A percentile compares a stretch with the other conserved stretches of the same genome.
phyloP scores from a whole-genome alignment of 169 alveolate species.

The Plasmodium falciparum region DNA sequence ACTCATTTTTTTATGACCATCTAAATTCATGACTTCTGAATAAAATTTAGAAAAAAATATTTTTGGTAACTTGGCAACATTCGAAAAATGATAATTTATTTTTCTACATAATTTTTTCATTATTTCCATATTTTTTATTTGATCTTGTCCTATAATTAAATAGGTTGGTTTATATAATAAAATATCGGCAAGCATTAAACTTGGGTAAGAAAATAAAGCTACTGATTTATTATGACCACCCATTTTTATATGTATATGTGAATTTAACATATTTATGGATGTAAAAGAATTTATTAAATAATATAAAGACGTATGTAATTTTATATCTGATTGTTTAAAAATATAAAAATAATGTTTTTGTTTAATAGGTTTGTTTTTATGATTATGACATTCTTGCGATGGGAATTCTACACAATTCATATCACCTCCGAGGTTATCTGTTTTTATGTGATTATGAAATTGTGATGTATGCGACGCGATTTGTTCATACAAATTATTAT shows the following conservation, averaged over 20 bases:
- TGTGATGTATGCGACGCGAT: background rate
- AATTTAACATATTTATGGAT: constrained; percentile 35
- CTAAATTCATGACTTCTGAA: constrained; percentile 57
- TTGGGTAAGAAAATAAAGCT: constrained; percentile 67
- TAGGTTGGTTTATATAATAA: constrained; percentile 50
- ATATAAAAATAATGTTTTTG: constrained; percentile 66
- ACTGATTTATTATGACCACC: constrained; percentile 32
- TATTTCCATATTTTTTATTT: constrained; percentile 58
- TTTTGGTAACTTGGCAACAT: constrained; percentile 14
- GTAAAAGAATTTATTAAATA: constrained; percentile 70
- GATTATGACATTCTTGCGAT: no score
- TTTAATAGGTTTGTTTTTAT: background rate
- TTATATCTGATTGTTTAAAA: constrained; percentile 65
- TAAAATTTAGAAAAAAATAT: constrained; percentile 40
- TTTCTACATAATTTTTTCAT: constrained; percentile 59
- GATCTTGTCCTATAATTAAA: constrained; percentile 63
- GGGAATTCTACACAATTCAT: background rate
- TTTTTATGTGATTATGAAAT: background rate
- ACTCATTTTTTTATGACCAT: constrained; percentile 72
- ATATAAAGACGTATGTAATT: constrained; percentile 48
- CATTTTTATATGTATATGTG: constrained; percentile 59
- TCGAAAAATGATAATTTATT: constrained; percentile 20
- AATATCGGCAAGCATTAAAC: constrained; percentile 72
- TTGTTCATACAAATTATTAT: background rate
- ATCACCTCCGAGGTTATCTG: background rate